A percentile compares a stretch with the other conserved stretches of the same genome.
Evolutionary conservation across 257 asterid species (phyloP).

Genomic region (Solanum paucissectum): DNA sequence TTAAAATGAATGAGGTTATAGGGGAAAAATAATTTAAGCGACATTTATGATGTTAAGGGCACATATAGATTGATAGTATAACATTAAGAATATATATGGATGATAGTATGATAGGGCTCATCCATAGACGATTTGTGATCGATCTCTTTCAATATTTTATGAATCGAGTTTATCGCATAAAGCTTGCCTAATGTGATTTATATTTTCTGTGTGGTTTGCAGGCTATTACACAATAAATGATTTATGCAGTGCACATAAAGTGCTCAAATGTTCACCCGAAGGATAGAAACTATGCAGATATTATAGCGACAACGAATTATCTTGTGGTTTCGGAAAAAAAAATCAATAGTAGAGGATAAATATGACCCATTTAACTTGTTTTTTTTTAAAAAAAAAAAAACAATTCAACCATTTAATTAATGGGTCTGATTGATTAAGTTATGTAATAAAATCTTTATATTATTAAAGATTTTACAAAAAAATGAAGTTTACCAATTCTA

Average conservation of each 20-base stretch:
- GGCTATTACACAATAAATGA: fast-evolving
- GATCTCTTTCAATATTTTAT: neutral
- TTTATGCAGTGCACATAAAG: no score
- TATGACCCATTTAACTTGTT: neutral
- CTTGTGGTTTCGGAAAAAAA: no score
- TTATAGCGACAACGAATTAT: no score
- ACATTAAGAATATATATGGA: no score
- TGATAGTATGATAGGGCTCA: neutral
- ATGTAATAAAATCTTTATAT: neutral
- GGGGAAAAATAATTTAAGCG: neutral
- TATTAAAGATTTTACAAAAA: neutral
- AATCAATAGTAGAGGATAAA: neutral
- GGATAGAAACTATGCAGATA: no score
- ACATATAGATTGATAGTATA: neutral
- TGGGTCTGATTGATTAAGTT: no score
- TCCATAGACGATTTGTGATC: no score
- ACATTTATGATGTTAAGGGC: neutral
- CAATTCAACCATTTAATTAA: neutral
- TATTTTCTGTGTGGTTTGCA: fast-evolving
- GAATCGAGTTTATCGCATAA: neutral
- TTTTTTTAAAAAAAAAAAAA: neutral
- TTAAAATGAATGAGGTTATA: neutral
- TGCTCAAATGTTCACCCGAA: no score
- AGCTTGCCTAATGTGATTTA: no score
- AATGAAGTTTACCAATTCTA: neutral